A percentile compares a stretch with the other conserved stretches of the same genome.
Conservation (phyloP, 164 flowering plant genomes). For the Platanus orientalis region DNA sequence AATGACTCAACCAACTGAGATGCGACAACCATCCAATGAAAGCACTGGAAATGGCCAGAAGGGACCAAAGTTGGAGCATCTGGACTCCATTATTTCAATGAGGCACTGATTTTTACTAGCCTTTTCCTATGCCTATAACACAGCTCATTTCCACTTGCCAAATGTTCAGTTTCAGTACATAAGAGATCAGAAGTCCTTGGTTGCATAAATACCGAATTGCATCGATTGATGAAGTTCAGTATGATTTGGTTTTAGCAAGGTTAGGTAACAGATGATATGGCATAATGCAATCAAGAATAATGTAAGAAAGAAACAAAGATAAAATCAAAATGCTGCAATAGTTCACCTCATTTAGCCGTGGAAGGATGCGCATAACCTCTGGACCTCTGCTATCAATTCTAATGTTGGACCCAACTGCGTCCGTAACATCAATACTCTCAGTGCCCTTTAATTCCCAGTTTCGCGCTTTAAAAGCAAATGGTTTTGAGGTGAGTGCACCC, state of each 20-base stretch:
- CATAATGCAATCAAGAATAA: not conserved
- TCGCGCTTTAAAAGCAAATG: constrained; percentile 98
- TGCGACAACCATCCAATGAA: too few relatives aligned
- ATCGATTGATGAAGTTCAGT: too few relatives aligned
- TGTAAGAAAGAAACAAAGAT: not conserved
- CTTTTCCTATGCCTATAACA: too few relatives aligned
- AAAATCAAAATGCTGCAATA: not conserved
- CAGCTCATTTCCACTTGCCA: too few relatives aligned
- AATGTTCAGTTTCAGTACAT: too few relatives aligned
- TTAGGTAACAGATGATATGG: not conserved
- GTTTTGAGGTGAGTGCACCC: constrained; percentile 96
- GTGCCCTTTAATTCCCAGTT: constrained; percentile 98
- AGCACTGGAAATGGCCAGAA: too few relatives aligned
- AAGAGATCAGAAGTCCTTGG: too few relatives aligned
- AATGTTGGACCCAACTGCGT: constrained; percentile 98
- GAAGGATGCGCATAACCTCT: constrained; percentile 93
- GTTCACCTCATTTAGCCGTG: constrained; percentile 90
- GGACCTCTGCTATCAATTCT: constrained; percentile 99
- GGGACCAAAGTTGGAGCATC: too few relatives aligned
- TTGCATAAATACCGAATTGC: too few relatives aligned
- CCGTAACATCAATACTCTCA: constrained; percentile 93
- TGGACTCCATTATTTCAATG: too few relatives aligned
- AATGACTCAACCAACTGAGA: too few relatives aligned
- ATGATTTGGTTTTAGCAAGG: not conserved
- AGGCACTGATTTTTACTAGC: too few relatives aligned